Evolutionary conservation across 257 asterid genomes (phyloP), one percentile per base, ranked within the genome.

Genomic region (Leonotis leonurus): DNA sequence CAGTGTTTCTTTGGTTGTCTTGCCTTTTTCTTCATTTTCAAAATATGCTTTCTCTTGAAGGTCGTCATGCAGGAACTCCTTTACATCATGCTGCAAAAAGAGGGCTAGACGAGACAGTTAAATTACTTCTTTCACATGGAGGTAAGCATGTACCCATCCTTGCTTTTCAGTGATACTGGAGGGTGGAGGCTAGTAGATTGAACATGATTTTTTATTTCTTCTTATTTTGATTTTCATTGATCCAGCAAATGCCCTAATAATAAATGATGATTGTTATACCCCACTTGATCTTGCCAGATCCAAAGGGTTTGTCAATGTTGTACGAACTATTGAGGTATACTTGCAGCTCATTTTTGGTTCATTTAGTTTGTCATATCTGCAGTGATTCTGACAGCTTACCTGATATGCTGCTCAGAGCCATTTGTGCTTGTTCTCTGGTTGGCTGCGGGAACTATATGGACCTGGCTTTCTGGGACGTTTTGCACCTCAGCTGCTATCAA

Each of bases 81-180:
- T 73, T 94, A 46, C 99, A 94, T 74, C 96, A 94, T 84, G 99
- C 99, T 79, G 95, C 97, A 41, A 85, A 90, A 78, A 85, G 97
- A 75, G 97, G 99, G 54, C 96, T 90, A 56, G 93, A 85, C 14
- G 92, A 82, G 76, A 87, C 96, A 16, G 96, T 90, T 40, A 84
- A 85, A 76, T 74, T 87, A 78, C 97, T 94, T 79, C 87, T 89
- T 64, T 78, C 87, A 49, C 80, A 82, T 76, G 93, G 96, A 87
- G 99, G 99, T 90, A 39, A 60, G 26, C n/a, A 22, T 27, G 37
- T 33, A 20, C 44, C 37, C 32, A 36, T 54, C 35, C 35, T 59
- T 27, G 29, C 40, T 26, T 18, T 27, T 13, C 56, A 35, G 27
- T 25, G 9, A 2, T 39, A 29, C 71, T 27, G 43, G n/a, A n/a